These are phyloP conservation scores for Santalum album DNA, from an alignment of 164 flowering plant species.

Conservation along the genomic window DNA sequence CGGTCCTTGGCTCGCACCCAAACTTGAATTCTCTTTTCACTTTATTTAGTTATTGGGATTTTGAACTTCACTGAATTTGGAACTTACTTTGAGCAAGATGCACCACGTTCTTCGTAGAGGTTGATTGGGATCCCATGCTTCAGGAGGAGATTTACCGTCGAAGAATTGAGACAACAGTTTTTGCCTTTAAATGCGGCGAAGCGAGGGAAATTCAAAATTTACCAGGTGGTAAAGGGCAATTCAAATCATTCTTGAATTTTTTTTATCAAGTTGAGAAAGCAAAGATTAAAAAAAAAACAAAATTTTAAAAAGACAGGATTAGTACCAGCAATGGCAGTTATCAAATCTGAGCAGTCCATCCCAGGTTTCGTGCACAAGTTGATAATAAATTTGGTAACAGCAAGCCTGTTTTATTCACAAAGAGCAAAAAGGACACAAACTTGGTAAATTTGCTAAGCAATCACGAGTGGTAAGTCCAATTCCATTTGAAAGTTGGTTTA, in stretches of 20 bases:
- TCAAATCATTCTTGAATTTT: neutral
- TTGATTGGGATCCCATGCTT: slow-evolving; percentile 54
- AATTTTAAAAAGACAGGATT: neutral
- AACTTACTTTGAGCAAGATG: slow-evolving; percentile 68
- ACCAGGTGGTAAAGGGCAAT: neutral
- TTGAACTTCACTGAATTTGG: too few relatives aligned
- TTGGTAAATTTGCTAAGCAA: neutral
- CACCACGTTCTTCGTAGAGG: slow-evolving; percentile 65
- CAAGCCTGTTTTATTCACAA: slow-evolving; percentile 21
- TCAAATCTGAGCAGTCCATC: slow-evolving; percentile 54
- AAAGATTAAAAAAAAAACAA: too few relatives aligned
- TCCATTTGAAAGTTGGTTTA: neutral
- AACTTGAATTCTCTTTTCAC: too few relatives aligned
- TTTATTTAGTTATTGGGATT: too few relatives aligned
- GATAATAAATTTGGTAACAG: slow-evolving; percentile 30
- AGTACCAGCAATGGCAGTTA: slow-evolving; percentile 28
- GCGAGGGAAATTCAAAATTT: too few relatives aligned
- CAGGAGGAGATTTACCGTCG: slow-evolving; percentile 46
- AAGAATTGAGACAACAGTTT: slow-evolving; percentile 62
- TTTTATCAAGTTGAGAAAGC: too few relatives aligned
- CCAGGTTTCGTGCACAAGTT: slow-evolving; percentile 41
- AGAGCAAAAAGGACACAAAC: too few relatives aligned
- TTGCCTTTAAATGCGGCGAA: slow-evolving; percentile 25
- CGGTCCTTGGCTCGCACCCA: too few relatives aligned
- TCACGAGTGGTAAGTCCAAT: neutral